Evolutionary conservation across 2,329 filamentous ascomycete species (phyloP), one percentile per base, ranked within the genome.

Genomic region (Aspergillus sp.): DNA sequence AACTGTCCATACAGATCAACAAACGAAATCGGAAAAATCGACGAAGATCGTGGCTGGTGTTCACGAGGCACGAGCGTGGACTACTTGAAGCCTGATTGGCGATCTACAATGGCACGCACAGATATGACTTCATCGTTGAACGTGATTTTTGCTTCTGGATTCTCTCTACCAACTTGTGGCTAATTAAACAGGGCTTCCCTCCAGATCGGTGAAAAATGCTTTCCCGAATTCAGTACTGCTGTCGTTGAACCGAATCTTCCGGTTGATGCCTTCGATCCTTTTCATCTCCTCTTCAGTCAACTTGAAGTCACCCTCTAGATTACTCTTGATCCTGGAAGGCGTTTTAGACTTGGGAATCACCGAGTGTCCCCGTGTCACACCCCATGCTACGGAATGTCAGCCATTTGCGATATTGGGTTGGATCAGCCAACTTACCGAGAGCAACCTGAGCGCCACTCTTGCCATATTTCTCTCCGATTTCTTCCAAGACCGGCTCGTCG

Each of bases 211-310:
- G 51, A 79, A 84, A 51, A 82, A 81, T 6, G 78, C 66, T 61
- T 74, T 79, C 3, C 77, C 73, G 65, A 83, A 84, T 19, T 64
- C 67, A 6, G 57, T 65, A 35, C 71, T 76, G 5, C 78, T 73
- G 57, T 84, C 79, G 44, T 83, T 84, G 57, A 84, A 83, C 34
- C 81, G 67, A 51, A 81, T 37, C 62, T 82, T 82, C 65, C 76
- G 80, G 57, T 85, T 79, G 13, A 83, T 67, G 0, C 48, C 55
- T 33, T 71, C 66, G 40, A 82, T 76, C 64, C 74, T 77, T 56
- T 75, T 62, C 53, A 85, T 63, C 54, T 86, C 82, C 40, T 76
- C 76, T 0, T 59, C 53, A 1, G 73, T 71, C 27, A 86, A 68
- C 56, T 77, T 74, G 60, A 86, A 86, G 56, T 81, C 78, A 7